phyloP scores from a whole-genome alignment of 2,329 filamentous ascomycete species.

The Fusarium xyrophilum region DNA sequence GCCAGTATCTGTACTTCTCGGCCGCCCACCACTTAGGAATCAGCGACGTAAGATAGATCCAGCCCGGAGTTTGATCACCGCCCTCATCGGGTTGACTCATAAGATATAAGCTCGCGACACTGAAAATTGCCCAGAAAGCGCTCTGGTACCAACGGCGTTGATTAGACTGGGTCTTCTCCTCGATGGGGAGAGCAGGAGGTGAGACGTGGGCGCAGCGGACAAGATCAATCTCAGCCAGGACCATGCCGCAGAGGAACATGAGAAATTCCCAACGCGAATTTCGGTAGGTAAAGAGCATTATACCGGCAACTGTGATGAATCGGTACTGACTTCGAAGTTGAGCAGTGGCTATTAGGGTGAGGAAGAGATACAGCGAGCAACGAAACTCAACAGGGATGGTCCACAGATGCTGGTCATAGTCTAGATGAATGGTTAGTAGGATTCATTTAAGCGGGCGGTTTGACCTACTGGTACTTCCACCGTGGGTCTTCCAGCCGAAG shows the following conservation, averaged over 20 bases:
- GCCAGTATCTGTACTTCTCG: conserved; percentile 63
- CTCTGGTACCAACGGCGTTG: conserved; percentile 17
- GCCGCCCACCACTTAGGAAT: conserved; percentile 59
- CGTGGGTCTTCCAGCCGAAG: conserved; percentile 58
- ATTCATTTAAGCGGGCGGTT: not conserved
- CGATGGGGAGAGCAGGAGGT: conserved; percentile 37
- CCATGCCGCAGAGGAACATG: conserved; percentile 62
- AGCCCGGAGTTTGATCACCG: conserved; percentile 60
- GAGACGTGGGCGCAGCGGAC: conserved; percentile 55
- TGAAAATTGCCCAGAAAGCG: conserved; percentile 51
- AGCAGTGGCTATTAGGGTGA: conserved; percentile 58
- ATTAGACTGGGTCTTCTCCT: conserved; percentile 25
- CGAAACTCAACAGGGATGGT: conserved; percentile 68
- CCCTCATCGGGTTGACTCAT: conserved; percentile 49
- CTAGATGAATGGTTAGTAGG: conserved; percentile 22
- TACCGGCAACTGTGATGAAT: conserved; percentile 49
- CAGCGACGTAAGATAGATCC: conserved; percentile 54
- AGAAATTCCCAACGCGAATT: conserved; percentile 62
- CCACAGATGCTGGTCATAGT: conserved; percentile 67
- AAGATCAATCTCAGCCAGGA: conserved; percentile 62
- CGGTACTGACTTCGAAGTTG: conserved; percentile 53
- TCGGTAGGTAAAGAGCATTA: conserved; percentile 55
- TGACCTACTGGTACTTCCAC: conserved; percentile 53
- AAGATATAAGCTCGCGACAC: conserved; percentile 61
- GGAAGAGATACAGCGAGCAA: conserved; percentile 64